Percentiles rank a stretch among this genome's conserved stretches.
Evolutionary conservation across 164 flowering plant species (phyloP).

Genomic region (Magnolia changhungtana): DNA sequence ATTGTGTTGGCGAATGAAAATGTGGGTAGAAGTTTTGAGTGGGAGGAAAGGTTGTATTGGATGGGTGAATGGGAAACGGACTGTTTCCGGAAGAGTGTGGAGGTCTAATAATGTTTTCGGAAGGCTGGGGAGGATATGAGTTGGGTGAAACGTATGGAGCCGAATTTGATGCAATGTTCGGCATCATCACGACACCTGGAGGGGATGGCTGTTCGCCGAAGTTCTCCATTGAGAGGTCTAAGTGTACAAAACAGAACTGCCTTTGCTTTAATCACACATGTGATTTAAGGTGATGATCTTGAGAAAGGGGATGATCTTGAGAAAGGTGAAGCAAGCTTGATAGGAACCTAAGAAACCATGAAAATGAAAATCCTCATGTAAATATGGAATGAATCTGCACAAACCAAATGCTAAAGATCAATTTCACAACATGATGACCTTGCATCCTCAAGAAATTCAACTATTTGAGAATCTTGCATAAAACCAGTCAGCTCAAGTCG

Average conservation of each 20-base stretch:
- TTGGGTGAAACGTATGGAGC: constrained; percentile 1
- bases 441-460: too few species aligned
- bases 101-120: constrained; percentile 5
- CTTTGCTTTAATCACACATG: background rate
- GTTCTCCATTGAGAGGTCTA: constrained; percentile 13
- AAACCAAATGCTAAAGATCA: too few species aligned
- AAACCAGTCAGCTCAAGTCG: too few species aligned
- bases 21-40: constrained; percentile 11
- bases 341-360: background rate
- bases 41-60: constrained; percentile 8
- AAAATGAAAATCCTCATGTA: background rate
- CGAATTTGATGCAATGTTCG: constrained; percentile 11
- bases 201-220: constrained; percentile 20
- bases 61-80: constrained; percentile 12
- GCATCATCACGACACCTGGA: constrained; percentile 21
- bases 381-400: background rate
- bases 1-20: background rate
- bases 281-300: background rate
- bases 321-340: background rate
- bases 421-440: too few species aligned
- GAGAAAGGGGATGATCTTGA: background rate
- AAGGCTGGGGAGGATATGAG: constrained; percentile 6
- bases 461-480: too few species aligned
- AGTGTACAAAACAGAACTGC: background rate
- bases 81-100: constrained; percentile 6